phyloP scores from a whole-genome alignment of 2,329 filamentous ascomycete species.

The Exophiala lecanii-corni region DNA sequence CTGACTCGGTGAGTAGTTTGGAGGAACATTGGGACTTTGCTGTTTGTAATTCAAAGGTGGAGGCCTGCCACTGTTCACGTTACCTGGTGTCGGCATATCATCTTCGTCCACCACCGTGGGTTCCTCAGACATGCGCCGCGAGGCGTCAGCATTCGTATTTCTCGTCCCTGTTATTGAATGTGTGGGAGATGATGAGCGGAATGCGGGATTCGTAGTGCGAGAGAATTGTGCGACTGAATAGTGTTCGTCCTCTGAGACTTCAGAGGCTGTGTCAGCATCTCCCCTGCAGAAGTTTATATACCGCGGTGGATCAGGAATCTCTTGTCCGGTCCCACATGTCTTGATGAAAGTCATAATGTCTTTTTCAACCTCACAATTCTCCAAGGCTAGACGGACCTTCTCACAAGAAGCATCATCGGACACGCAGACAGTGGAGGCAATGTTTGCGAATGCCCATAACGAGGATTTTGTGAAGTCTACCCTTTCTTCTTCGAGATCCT shows the following conservation, averaged over 20 bases:
- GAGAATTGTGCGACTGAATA: constrained; percentile 97
- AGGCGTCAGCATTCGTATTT: constrained; percentile 9
- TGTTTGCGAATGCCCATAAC: constrained; percentile 96
- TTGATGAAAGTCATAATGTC: constrained; percentile 87
- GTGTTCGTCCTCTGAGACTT: constrained; percentile 79
- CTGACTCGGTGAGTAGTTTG: constrained; percentile 54
- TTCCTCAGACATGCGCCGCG: constrained; percentile 21
- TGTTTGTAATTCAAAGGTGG: constrained; percentile 25
- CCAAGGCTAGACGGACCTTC: constrained; percentile 86
- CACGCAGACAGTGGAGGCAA: constrained; percentile 93
- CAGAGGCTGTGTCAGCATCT: constrained; percentile 76
- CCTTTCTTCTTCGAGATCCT: constrained; percentile 95
- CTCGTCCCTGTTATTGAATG: constrained; percentile 73
- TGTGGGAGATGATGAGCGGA: constrained; percentile 91
- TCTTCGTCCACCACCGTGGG: constrained; percentile 16
- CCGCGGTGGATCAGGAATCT: constrained; percentile 93
- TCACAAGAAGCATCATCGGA: constrained; percentile 96
- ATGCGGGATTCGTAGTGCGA: constrained; percentile 89
- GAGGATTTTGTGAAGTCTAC: constrained; percentile 97
- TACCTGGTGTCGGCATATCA: constrained; percentile 18
- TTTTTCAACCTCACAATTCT: constrained; percentile 94
- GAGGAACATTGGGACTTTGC: constrained; percentile 31
- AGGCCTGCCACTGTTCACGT: constrained; percentile 25
- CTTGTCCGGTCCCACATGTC: constrained; percentile 85
- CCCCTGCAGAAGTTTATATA: constrained; percentile 99